Conservation (phyloP, 2,329 filamentous ascomycete genomes). For the Arthrobotrys sinensis region DNA sequence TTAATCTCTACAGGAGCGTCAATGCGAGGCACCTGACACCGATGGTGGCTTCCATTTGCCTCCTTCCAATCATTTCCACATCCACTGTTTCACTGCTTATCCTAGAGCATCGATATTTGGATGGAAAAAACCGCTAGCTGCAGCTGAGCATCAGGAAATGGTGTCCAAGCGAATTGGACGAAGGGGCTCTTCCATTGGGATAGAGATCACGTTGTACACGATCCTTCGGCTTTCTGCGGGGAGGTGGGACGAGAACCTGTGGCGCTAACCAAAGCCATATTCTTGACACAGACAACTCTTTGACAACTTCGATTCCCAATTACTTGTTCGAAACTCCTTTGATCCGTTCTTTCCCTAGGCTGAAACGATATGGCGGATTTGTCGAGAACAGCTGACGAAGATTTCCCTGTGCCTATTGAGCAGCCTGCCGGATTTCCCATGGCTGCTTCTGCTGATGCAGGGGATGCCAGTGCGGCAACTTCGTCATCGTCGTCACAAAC, state of each 20-base stretch:
- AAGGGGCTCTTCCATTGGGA: constrained; percentile 38
- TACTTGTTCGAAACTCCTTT: constrained; percentile 15
- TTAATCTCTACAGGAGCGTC: constrained; percentile 29
- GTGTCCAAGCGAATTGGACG: constrained; percentile 25
- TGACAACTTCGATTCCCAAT: constrained; percentile 21
- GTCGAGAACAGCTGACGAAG: constrained; percentile 56
- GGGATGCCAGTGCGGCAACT: constrained; percentile 42
- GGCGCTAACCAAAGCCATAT: constrained; percentile 43
- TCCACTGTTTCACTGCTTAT: constrained; percentile 34
- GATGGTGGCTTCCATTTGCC: constrained; percentile 37
- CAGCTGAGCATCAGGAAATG: constrained; percentile 10
- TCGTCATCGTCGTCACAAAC: constrained; percentile 42
- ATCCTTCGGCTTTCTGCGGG: constrained; percentile 59
- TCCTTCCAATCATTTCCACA: constrained; percentile 40
- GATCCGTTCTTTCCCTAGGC: constrained; percentile 27
- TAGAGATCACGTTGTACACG: constrained; percentile 54
- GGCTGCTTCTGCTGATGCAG: constrained; percentile 31
- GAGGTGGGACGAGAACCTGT: constrained; percentile 48
- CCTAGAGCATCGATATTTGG: constrained; percentile 15
- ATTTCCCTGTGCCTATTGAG: constrained; percentile 55
- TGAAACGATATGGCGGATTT: constrained; percentile 54
- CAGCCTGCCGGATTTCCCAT: constrained; percentile 48
- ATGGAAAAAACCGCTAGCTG: not conserved
- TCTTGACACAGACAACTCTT: constrained; percentile 33
- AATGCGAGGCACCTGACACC: constrained; percentile 45